Base-by-base conservation (phyloP, 768 basidiomycete species). In the Podaxis sp. region DNA sequence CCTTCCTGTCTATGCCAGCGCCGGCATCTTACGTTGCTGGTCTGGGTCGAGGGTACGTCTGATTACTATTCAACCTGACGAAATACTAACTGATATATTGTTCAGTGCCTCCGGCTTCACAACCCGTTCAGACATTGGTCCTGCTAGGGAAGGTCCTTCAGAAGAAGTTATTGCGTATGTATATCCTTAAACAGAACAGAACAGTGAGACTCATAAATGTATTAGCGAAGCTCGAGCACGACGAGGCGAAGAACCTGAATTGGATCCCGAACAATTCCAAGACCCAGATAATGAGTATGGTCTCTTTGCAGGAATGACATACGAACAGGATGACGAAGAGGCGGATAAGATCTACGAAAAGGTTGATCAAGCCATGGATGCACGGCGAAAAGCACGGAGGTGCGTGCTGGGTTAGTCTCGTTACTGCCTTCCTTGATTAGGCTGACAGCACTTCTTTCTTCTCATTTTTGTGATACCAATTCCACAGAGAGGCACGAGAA, bases 241-340 rank as follows among this genome's bases (percentile, higher is more conserved):
- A 66, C 84, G 95, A 44, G 93, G 95, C 5, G 95, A 98, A 76
- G 96, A 96, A 68, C 78, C 85, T 0, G 93, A 96, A 58, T 79
- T 92, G 26, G 93, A 94, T 74, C 90, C 93, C 0, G 96, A 96
- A 5, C 90, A 92, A 68, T 95, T 92, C 70, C 93, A 96, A 74
- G 96, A 99, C 74, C 97, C 96, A 24, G 97, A 99, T 72, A 96
- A 98, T 73, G 96, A 99, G 77, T 90, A 88, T 67, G 96, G 96
- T 26, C 82, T 99, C 5, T 99, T 99, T 71, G 93, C 95, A 3
- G 95, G 96, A 12, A 96, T 91, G 8, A 93, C 93, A 0, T 98
- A 99, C 72, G 96, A 99, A 73, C 89, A 91, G 61, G 97, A 99
- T 67, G 97, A 99, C 65, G 96, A 98, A 68, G 97, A 99, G 73